Percentiles rank a stretch among this genome's conserved stretches.
These are phyloP conservation scores for Chrysosphaeria jannelii DNA, from an alignment of 2,329 filamentous ascomycete genomes.

Conservation along the genomic window DNA sequence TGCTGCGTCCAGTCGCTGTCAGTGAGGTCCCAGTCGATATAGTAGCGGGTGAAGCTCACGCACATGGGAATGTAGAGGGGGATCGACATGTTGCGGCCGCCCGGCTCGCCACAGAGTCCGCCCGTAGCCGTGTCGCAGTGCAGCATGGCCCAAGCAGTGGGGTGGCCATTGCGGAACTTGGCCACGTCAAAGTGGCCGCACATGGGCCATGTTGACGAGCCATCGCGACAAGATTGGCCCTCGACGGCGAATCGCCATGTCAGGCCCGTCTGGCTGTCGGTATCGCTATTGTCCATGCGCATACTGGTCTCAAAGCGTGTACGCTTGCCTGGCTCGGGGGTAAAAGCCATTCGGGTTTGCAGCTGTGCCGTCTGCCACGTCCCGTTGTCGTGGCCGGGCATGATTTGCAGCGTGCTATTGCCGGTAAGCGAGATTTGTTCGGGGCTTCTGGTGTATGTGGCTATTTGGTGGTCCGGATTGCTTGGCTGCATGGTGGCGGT, in stretches of 20 bases:
- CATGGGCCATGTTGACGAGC: slow-evolving; percentile 18
- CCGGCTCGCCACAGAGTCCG: slow-evolving; percentile 20
- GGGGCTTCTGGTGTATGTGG: slow-evolving; percentile 16
- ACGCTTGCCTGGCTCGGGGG: slow-evolving; percentile 14
- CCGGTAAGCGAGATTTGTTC: slow-evolving; percentile 20
- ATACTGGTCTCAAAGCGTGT: slow-evolving; percentile 17
- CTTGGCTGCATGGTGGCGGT: slow-evolving; percentile 24
- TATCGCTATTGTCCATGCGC: slow-evolving; percentile 14
- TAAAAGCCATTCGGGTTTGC: slow-evolving; percentile 17
- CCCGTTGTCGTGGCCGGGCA: slow-evolving; percentile 14
- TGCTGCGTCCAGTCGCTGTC: slow-evolving; percentile 14
- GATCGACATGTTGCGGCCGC: slow-evolving; percentile 11
- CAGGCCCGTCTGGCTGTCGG: slow-evolving; percentile 16
- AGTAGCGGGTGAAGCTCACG: slow-evolving; percentile 15
- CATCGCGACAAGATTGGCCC: slow-evolving; percentile 17
- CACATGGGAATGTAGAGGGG: slow-evolving; percentile 10
- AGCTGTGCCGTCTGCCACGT: slow-evolving; percentile 24
- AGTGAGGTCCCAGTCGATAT: slow-evolving; percentile 16
- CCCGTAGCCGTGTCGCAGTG: slow-evolving; percentile 16
- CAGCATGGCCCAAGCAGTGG: slow-evolving; percentile 16
- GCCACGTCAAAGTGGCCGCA: slow-evolving; percentile 27
- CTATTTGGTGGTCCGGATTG: slow-evolving; percentile 24
- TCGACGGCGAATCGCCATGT: slow-evolving; percentile 30
- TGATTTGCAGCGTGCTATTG: slow-evolving; percentile 17
- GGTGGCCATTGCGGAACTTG: slow-evolving; percentile 21